A percentile compares a stretch with the other conserved stretches of the same genome.
phyloP scores from a whole-genome alignment of 2,329 filamentous ascomycete species.

The Eutypa lata region DNA sequence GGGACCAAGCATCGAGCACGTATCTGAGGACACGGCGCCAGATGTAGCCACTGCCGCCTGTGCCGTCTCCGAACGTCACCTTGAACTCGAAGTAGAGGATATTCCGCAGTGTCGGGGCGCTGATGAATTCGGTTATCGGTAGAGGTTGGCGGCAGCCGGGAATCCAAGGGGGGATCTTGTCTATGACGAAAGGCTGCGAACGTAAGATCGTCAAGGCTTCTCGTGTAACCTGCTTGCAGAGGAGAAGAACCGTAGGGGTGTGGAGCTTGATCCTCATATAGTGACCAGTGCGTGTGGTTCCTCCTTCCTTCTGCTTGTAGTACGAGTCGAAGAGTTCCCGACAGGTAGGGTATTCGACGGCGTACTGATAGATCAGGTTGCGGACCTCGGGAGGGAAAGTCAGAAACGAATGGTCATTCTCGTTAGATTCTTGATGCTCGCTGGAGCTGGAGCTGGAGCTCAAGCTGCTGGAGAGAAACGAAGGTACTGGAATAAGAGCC shows the following conservation, averaged over 20 bases:
- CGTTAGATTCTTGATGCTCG: neutral
- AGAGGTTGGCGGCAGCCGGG: slow-evolving; percentile 22
- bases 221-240: slow-evolving; percentile 31
- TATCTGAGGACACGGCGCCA: slow-evolving; percentile 25
- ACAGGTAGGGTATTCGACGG: slow-evolving; percentile 25
- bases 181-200: slow-evolving; percentile 26
- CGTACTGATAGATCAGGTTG: slow-evolving; percentile 30
- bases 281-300: neutral
- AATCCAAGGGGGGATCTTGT: slow-evolving; percentile 33
- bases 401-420: slow-evolving; percentile 20
- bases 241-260: slow-evolving; percentile 32
- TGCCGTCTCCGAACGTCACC: slow-evolving; percentile 26
- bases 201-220: slow-evolving; percentile 29
- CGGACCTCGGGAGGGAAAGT: slow-evolving; percentile 32
- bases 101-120: slow-evolving; percentile 28
- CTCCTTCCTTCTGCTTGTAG: slow-evolving; percentile 21
- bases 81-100: slow-evolving; percentile 29
- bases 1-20: slow-evolving; percentile 22
- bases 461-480: no score
- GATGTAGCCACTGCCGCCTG: slow-evolving; percentile 20
- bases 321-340: slow-evolving; percentile 27
- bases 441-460: neutral
- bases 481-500: neutral
- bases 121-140: slow-evolving; percentile 25
- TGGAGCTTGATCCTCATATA: slow-evolving; percentile 9